Conservation (phyloP, 2,329 filamentous ascomycete species). For the Fusarium scirpi region DNA sequence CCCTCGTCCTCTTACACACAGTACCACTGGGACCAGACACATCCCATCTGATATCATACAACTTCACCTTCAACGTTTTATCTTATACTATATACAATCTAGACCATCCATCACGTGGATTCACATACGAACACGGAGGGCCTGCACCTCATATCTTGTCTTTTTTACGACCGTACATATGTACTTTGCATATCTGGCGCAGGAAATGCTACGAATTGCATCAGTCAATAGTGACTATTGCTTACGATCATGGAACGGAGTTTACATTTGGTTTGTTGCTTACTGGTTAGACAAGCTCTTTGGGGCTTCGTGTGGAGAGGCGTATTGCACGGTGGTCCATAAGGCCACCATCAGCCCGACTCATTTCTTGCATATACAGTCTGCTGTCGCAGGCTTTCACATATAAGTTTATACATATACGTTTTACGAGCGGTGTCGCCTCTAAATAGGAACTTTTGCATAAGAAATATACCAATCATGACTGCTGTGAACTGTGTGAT, state of each 20-base stretch:
- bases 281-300: constrained; percentile 16
- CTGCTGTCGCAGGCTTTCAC: constrained; percentile 12
- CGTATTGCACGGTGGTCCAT: constrained; percentile 2
- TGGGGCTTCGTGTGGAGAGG: constrained; percentile 11
- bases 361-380: constrained; percentile 24
- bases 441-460: constrained; percentile 22
- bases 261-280: constrained; percentile 31
- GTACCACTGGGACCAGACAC: constrained; percentile 20
- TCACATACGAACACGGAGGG: constrained; percentile 9
- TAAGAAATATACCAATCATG: constrained; percentile 6
- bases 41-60: constrained; percentile 16
- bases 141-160: constrained; percentile 6
- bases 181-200: constrained; percentile 45
- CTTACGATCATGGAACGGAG: constrained; percentile 45
- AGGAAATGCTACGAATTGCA: constrained; percentile 43
- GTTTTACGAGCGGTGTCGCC: neutral
- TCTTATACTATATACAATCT: constrained; percentile 20
- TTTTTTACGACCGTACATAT: constrained; percentile 39
- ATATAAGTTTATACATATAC: constrained; percentile 3
- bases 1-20: neutral
- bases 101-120: constrained; percentile 13
- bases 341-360: neutral
- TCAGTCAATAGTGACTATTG: constrained; percentile 39
- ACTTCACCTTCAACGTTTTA: neutral
- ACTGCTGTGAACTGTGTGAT: neutral